Evolutionary conservation across 1,139 yeast genomes (phyloP).

Genomic region (Casaregolazyma suthepensis): DNA sequence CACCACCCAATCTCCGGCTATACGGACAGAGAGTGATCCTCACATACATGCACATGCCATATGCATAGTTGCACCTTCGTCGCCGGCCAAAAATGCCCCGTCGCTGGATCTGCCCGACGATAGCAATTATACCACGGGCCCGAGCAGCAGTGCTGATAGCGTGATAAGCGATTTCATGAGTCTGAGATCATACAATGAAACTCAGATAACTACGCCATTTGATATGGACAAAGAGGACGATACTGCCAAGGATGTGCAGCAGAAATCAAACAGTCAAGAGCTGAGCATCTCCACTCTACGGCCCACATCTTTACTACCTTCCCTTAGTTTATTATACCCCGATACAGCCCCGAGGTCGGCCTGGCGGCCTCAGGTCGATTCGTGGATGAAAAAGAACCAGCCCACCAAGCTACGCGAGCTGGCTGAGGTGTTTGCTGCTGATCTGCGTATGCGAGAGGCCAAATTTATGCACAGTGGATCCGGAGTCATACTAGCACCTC

Average conservation of each 20-base stretch:
- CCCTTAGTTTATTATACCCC: conserved; percentile 31
- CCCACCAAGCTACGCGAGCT: conserved; percentile 23
- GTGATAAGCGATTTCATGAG: conserved; percentile 6
- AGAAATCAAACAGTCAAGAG: background rate
- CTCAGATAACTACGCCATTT: background rate
- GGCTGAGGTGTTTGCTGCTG: conserved; percentile 9
- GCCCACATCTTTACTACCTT: conserved; percentile 8
- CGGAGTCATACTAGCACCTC: background rate
- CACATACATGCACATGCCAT: background rate
- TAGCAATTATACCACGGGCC: conserved; percentile 4
- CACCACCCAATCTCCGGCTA: background rate
- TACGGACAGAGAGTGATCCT: background rate
- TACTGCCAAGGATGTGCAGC: background rate
- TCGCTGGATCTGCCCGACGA: background rate
- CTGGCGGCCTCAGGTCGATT: conserved; percentile 36
- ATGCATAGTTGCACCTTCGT: background rate
- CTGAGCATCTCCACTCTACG: conserved; percentile 6
- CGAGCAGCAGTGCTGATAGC: conserved; percentile 6
- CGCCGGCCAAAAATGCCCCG: background rate
- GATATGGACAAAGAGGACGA: background rate
- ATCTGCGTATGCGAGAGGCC: background rate
- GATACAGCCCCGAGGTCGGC: conserved; percentile 36
- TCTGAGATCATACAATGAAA: background rate
- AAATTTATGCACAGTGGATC: background rate
- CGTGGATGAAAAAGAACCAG: conserved; percentile 31